phyloP scores from a whole-genome alignment of 2,329 filamentous ascomycete genomes.

The Apiospora hydei region DNA sequence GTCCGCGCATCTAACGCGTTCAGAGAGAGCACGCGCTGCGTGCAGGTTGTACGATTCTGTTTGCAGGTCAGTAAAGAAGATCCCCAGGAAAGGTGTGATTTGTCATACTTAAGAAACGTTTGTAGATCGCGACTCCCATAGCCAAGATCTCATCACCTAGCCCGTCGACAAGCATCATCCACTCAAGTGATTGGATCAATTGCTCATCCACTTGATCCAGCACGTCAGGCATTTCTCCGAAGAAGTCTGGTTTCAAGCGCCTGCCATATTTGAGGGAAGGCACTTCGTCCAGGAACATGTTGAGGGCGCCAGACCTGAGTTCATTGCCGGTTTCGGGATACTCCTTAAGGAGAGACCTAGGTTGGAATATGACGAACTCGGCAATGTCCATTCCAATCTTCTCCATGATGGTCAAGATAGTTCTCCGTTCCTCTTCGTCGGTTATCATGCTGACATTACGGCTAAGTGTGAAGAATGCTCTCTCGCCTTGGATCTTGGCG shows the following conservation, averaged over 20 bases:
- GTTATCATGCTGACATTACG: conserved; percentile 78
- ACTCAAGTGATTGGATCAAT: conserved; percentile 82
- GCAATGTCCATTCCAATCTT: conserved; percentile 76
- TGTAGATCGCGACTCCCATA: conserved; percentile 76
- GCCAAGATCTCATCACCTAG: conserved; percentile 76
- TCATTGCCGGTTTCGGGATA: conserved; percentile 47
- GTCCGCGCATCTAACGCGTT: conserved; percentile 57
- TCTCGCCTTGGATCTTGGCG: conserved; percentile 72
- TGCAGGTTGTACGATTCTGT: conserved; percentile 59
- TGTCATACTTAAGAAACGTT: conserved; percentile 82
- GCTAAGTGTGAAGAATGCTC: conserved; percentile 75
- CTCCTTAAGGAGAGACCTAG: conserved; percentile 58
- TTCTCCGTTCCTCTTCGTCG: conserved; percentile 68
- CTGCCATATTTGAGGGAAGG: conserved; percentile 66
- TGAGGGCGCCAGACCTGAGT: conserved; percentile 55
- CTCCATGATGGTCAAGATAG: conserved; percentile 77
- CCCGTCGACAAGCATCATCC: conserved; percentile 79
- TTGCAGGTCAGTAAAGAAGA: not conserved
- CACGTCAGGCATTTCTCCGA: conserved; percentile 64
- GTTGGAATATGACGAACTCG: conserved; percentile 76
- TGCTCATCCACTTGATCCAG: conserved; percentile 69
- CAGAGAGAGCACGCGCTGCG: conserved; percentile 61
- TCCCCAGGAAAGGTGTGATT: conserved; percentile 35
- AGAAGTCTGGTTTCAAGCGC: conserved; percentile 74
- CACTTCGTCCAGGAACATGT: conserved; percentile 55